Evolutionary conservation across 805 yeast species (phyloP), one percentile per base, ranked within the genome.

Genomic region (Jamesozyma jinghongensis): DNA sequence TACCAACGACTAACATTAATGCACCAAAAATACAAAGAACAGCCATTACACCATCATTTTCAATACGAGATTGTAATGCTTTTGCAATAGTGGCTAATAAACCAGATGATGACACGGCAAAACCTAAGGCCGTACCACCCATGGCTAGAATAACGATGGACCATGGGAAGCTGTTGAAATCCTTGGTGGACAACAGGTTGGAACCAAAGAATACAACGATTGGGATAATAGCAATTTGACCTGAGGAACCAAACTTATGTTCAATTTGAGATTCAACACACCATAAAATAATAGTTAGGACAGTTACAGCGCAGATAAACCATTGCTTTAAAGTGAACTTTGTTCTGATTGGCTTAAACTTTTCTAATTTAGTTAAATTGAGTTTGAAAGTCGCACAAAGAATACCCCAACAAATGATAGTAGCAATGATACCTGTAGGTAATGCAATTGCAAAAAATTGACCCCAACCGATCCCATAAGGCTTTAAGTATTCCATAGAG

Each of bases 111-210:
- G 94, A 78, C 3, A 90, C 97, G 0, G 95, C 95, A 54, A 84
- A 84, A 50, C 98, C 98, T 37, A 90, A 69, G 1, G 95, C 92
- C 40, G 90, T 73, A 50, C 97, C 97, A 31, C 98, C 98, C 97
- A 90, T 90, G 10, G 97, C 97, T 45, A 90, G 69, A 34, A 88
- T 77, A 18, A 92, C 94, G 54, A 92, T 90, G 4, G 94, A 83
- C 98, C 98, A 90, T 22, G 95, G 85, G 63, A 90, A 90, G 57
- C 85, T 84, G 63, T 90, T 88, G 59, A 90, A 81, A 59, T 92
- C 97, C 35, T 85, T 84, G 1, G 88, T 79, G 4, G 84, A 71
- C 45, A 90, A 66, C 27, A 88, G 60, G 1, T 96, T 96, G 0
- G 95, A 76, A 14, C 95, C 97, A 57, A 90, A 90, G 56, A 92